A percentile compares a stretch with the other conserved stretches of the same genome.
phyloP scores from a whole-genome alignment of 176 grass and related monocot species.

The Otatea glauca region DNA sequence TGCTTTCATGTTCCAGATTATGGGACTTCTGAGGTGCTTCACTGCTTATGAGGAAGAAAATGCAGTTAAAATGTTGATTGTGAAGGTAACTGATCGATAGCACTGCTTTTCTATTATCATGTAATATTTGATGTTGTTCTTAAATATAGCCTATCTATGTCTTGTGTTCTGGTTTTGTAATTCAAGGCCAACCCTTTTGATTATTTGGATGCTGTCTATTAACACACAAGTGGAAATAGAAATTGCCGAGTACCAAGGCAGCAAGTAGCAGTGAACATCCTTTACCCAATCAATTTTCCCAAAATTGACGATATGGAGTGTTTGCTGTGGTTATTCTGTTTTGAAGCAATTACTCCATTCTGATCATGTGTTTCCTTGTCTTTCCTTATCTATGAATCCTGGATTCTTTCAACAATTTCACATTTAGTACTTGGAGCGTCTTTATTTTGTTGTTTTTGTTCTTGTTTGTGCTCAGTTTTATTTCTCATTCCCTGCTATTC shows the following conservation, averaged over 20 bases:
- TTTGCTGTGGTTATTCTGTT: constrained; percentile 11
- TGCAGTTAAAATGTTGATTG: constrained; percentile 76
- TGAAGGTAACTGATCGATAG: constrained; percentile 62
- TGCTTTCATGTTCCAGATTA: constrained; percentile 63
- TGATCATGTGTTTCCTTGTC: constrained; percentile 9
- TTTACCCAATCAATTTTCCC: too few species aligned
- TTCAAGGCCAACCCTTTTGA: constrained; percentile 1
- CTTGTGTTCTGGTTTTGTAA: not conserved
- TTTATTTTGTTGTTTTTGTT: not conserved
- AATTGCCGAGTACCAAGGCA: constrained; percentile 7
- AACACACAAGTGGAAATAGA: not conserved
- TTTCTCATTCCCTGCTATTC: constrained; percentile 27
- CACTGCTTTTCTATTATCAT: not conserved
- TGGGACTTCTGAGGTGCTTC: constrained; percentile 64
- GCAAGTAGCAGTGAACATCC: too few species aligned
- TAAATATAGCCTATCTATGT: not conserved
- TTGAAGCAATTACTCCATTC: not conserved
- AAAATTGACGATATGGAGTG: not conserved
- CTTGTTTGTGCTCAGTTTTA: not conserved
- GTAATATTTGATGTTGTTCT: constrained; percentile 6
- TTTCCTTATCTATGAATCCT: constrained; percentile 28
- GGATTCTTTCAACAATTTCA: constrained; percentile 9
- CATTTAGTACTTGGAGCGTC: not conserved
- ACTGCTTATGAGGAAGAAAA: constrained; percentile 67
- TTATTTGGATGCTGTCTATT: constrained; percentile 7